Percentiles rank a stretch among this genome's conserved stretches.
phyloP scores from a whole-genome alignment of 1,284 basidiomycete genomes.

The Boletus smithii region DNA sequence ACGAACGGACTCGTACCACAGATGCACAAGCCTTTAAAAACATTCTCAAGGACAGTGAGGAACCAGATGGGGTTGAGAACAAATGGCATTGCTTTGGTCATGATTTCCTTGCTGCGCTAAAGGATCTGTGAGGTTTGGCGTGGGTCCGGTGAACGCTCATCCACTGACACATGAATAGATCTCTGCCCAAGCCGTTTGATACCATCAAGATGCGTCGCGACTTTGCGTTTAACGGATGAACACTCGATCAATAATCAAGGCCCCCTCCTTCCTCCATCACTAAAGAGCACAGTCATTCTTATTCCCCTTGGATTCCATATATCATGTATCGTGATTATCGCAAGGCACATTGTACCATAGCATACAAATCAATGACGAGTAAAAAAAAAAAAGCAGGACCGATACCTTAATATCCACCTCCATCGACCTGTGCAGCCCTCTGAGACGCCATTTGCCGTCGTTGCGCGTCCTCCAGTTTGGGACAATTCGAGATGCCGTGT shows the following conservation, averaged over 20 bases:
- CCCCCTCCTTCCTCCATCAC: background rate
- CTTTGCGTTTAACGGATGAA: slow-evolving; percentile 24
- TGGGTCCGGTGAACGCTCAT: background rate
- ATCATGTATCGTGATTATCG: slow-evolving; percentile 5
- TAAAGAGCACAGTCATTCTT: background rate
- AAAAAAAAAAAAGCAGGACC: background rate
- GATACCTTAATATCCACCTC: slow-evolving; percentile 42
- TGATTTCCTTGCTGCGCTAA: slow-evolving; percentile 20
- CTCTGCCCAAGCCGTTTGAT: slow-evolving; percentile 16
- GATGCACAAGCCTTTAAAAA: slow-evolving; percentile 13
- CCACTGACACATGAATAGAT: slow-evolving; percentile 9
- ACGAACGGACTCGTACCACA: slow-evolving; percentile 3
- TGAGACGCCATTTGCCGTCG: slow-evolving; percentile 86
- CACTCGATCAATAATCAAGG: background rate
- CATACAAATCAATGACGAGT: background rate
- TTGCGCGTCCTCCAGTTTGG: slow-evolving; percentile 93
- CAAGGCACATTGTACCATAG: slow-evolving; percentile 14
- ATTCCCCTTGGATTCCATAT: slow-evolving; percentile 11
- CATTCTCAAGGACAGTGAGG: slow-evolving; percentile 24
- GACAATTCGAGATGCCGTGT: slow-evolving; percentile 91
- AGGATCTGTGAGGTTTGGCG: slow-evolving; percentile 20
- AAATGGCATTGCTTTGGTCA: slow-evolving; percentile 27
- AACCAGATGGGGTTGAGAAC: slow-evolving; percentile 7
- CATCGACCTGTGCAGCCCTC: slow-evolving; percentile 60
- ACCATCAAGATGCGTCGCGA: slow-evolving; percentile 16